Conservation (phyloP, 257 asterid species). For the Verbena officinalis region DNA sequence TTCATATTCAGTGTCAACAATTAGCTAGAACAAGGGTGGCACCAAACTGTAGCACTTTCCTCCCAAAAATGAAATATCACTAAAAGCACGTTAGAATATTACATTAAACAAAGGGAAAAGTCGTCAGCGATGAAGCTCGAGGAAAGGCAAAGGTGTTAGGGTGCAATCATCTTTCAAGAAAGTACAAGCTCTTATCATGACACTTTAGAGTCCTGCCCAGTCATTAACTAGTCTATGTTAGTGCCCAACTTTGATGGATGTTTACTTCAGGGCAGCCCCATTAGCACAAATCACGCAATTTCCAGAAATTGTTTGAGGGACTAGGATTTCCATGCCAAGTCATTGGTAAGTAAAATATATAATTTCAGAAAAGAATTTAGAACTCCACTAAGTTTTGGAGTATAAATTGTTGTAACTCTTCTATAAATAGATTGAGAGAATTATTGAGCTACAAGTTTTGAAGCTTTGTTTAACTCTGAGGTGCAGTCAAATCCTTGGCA, state of each 20-base stretch:
- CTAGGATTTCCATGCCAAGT: background rate
- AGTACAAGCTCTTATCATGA: background rate
- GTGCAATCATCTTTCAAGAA: background rate
- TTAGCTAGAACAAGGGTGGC: slow-evolving; percentile 5
- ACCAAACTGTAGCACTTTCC: slow-evolving; percentile 9
- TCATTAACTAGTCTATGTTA: background rate
- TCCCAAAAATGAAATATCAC: background rate
- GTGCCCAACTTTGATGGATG: background rate
- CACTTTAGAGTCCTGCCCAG: background rate
- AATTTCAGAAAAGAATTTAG: background rate
- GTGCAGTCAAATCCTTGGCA: background rate
- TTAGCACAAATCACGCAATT: background rate
- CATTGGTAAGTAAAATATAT: too few relatives aligned
- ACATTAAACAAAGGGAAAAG: background rate
- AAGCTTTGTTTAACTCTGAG: background rate
- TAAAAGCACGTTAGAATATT: background rate
- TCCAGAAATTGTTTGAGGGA: background rate
- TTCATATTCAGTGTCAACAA: slow-evolving; percentile 7
- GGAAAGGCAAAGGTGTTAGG: background rate
- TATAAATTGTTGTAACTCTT: background rate
- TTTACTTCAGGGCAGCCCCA: background rate
- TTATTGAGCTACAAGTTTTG: background rate
- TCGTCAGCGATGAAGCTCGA: background rate
- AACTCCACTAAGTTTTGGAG: background rate
- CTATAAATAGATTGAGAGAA: background rate